Conservation (phyloP, 1,284 basidiomycete genomes). For the Apiotrichum gamsii region DNA sequence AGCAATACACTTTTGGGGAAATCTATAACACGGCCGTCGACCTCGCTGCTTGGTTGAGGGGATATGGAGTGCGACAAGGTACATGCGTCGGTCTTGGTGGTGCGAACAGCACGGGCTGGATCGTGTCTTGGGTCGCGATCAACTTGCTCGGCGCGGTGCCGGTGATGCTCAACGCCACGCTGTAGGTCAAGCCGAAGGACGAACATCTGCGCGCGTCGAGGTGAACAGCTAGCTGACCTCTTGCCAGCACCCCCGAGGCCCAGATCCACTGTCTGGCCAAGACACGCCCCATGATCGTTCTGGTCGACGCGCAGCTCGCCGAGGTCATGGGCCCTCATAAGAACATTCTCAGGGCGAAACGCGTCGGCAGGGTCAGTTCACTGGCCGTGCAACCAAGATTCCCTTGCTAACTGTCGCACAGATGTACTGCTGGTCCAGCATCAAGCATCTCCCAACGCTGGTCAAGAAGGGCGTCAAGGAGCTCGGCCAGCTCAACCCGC, state of each 20-base stretch:
- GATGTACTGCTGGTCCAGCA: conserved; percentile 1
- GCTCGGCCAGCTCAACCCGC: background rate
- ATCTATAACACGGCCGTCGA: conserved; percentile 18
- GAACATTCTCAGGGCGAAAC: background rate
- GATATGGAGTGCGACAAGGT: conserved; percentile 24
- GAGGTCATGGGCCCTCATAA: conserved; percentile 16
- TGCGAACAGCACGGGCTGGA: conserved; percentile 16
- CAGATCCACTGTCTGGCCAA: conserved; percentile 25
- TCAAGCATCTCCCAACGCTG: background rate
- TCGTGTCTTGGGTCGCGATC: conserved; percentile 23
- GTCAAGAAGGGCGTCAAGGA: background rate
- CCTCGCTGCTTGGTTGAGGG: conserved; percentile 23
- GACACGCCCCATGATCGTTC: conserved; percentile 18
- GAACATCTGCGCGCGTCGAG: background rate
- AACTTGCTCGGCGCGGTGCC: conserved; percentile 36
- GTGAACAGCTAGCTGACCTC: no score
- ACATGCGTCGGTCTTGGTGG: conserved; percentile 32
- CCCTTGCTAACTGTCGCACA: background rate
- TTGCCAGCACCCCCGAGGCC: conserved; percentile 7
- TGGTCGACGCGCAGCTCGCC: conserved; percentile 28
- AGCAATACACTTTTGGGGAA: conserved; percentile 20
- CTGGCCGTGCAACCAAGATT: background rate
- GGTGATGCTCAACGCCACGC: conserved; percentile 31
- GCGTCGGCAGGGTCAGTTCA: background rate
- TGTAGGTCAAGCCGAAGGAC: conserved; percentile 25